Base-by-base conservation (phyloP, 2,329 filamentous ascomycete genomes). In the Xylaria multiplex region DNA sequence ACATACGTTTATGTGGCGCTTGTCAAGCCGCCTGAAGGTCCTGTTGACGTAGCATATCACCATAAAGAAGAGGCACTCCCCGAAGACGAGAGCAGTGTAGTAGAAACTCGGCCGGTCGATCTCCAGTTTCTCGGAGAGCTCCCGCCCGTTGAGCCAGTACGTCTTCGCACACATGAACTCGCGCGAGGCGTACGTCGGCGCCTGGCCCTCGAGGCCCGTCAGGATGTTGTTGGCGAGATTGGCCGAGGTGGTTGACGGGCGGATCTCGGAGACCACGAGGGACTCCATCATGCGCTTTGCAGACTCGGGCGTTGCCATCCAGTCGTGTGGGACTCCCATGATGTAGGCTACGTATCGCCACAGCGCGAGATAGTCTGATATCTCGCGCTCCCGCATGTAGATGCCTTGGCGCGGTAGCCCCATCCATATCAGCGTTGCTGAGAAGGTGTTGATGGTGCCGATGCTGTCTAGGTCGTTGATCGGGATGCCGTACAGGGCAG, bases 391-490 rank as follows among this genome's bases (percentile, higher is more conserved):
- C 0, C 84, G 83, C 30, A 92, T 79, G 70, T 81, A 89, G 61
- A 95, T 88, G 2, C 91, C 92, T 78, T 94, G 91, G 0, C 90
- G 83, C 0, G 91, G 91, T 4, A 94, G 67, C 0, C 73, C 71
- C 30, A 92, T 75, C 83, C 86, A 93, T 66, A 93, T 83, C 2
- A 93, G 77, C 0, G 86, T 85, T 0, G 88, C 83, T 0, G 88
- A 91, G 77, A 95, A 95, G 1, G 87, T 88, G 42, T 82, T 83
- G 66, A 94, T 89, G 1, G 92, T 94, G 11, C 83, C 90, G 40
- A 93, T 87, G 64, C 85, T 87, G 77, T 95, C 91, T 1, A 95
- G 83, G 71, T 94, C 90, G 71, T 91, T 94, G 75, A 94, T 88
- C 4, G 91, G 91, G 2, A 90, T 81, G 2, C 91, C 90, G 74